Base-by-base conservation (phyloP, 2,329 filamentous ascomycete genomes). In the Emmonsiellopsis sp. region DNA sequence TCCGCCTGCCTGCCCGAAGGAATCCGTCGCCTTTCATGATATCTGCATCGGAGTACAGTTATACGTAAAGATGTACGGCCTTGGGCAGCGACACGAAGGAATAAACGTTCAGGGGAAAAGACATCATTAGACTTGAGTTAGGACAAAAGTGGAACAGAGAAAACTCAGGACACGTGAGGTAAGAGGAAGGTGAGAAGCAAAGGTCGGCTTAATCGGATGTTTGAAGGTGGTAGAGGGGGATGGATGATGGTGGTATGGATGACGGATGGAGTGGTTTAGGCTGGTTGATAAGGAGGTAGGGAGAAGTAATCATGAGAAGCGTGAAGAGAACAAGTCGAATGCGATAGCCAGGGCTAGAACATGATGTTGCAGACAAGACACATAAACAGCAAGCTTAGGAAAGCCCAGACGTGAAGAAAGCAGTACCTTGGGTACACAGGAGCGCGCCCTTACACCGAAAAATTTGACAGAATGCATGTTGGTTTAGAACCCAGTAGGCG, bases 401-500 rank as follows among this genome's bases (percentile, higher is more conserved):
- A 27, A 27, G 21, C 21, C 21, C 21, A 27, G 21, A 27, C 21
- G 21, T 27, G 21, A 27, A 27, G 21, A 27, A 27, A 27, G 21
- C 3, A 27, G 21, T 27, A 27, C 36, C 10, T 8, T 5, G 5
- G 32, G 7, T 49, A 33, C 32, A 49, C 36, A 49, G 11, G 21
- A 32, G 21, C 21, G 17, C 47, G 32, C 10, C 11, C 47, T n/a
- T 21, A 17, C 11, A 11, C 17, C 8, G 47, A 40, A 40, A 49
- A 6, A n/a, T 11, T 27, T 17, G 9, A 49, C 31, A 2, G 36
- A 40, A 40, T 43, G 42, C 44, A 54, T 51, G 14, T 49, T 39
- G 56, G 61, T 62, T 55, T 66, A 71, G 56, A 70, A 65, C 33
- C 68, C 66, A 52, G 67, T 60, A 21, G 63, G 62, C 43, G 70